A percentile compares a stretch with the other conserved stretches of the same genome.
Conservation (phyloP, 106 monocot genomes). For the Allium fistulosum region DNA sequence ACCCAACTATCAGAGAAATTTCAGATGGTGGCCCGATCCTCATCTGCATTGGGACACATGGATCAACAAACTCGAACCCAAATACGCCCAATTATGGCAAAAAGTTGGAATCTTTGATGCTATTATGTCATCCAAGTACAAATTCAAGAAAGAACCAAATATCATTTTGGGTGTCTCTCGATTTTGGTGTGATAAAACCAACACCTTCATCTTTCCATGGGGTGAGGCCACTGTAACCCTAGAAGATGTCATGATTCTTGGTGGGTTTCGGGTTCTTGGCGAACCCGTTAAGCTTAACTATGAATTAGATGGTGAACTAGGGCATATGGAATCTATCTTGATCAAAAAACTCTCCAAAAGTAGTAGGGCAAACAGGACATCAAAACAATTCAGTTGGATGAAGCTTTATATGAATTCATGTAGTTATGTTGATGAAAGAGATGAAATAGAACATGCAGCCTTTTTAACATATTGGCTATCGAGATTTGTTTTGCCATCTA, state of each 20-base stretch:
- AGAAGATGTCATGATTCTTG: conserved; percentile 59
- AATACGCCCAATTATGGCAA: conserved; percentile 36
- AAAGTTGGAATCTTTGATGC: conserved; percentile 52
- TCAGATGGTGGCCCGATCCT: conserved; percentile 45
- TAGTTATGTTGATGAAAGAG: conserved; percentile 14
- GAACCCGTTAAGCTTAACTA: conserved; percentile 27
- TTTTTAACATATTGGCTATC: conserved; percentile 69
- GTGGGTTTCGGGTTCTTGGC: conserved; percentile 44
- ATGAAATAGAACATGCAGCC: conserved; percentile 46
- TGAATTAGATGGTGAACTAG: conserved; percentile 16
- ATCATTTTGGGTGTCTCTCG: conserved; percentile 20
- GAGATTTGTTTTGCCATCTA: conserved; percentile 37
- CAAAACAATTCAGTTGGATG: conserved; percentile 51
- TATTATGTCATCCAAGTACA: conserved; percentile 38
- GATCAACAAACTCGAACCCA: conserved; percentile 41
- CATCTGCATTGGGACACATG: conserved; percentile 43
- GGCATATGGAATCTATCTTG: conserved; percentile 25
- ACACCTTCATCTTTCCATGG: conserved; percentile 76
- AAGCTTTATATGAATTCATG: conserved; percentile 15
- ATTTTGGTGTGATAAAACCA: conserved; percentile 51
- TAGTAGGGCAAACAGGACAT: conserved; percentile 42
- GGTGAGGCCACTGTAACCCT: conserved; percentile 57
- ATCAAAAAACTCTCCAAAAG: conserved; percentile 24
- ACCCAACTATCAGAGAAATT: conserved; percentile 6
- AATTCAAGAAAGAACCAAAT: conserved; percentile 28